Conservation (phyloP, 441 rosid genomes). For the Pelargonium exstipulatum region DNA sequence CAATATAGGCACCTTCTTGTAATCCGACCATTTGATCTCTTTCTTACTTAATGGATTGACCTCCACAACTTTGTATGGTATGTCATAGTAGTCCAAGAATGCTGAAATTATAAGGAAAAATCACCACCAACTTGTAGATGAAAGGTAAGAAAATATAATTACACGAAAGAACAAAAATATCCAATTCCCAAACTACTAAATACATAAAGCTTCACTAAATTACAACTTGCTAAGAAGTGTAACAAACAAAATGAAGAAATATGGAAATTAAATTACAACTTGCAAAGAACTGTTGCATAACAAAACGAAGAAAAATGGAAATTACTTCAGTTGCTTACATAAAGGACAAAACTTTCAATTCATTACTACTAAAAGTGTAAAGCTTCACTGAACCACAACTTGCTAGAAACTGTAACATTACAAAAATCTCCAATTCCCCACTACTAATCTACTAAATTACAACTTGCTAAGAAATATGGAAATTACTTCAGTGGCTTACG, state of each 20-base stretch:
- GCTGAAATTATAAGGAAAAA: conserved; percentile 17
- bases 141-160: neutral
- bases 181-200: too few relatives aligned
- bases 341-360: neutral
- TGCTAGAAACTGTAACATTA: neutral
- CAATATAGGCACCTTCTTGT: conserved; percentile 30
- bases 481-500: neutral
- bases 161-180: neutral
- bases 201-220: too few relatives aligned
- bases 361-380: neutral
- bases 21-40: conserved; percentile 29
- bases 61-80: conserved; percentile 30
- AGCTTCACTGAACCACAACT: neutral
- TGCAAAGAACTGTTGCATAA: neutral
- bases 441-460: too few relatives aligned
- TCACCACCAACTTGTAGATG: neutral
- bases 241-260: too few relatives aligned
- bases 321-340: neutral
- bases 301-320: too few relatives aligned
- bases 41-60: conserved; percentile 29
- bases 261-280: neutral
- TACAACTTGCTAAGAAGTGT: neutral
- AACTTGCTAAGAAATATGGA: neutral
- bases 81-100: conserved; percentile 27
- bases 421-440: neutral